Evolutionary conservation across 441 rosid species (phyloP), one percentile per base, ranked within the genome.

Genomic region (Arabidopsis lyrata): DNA sequence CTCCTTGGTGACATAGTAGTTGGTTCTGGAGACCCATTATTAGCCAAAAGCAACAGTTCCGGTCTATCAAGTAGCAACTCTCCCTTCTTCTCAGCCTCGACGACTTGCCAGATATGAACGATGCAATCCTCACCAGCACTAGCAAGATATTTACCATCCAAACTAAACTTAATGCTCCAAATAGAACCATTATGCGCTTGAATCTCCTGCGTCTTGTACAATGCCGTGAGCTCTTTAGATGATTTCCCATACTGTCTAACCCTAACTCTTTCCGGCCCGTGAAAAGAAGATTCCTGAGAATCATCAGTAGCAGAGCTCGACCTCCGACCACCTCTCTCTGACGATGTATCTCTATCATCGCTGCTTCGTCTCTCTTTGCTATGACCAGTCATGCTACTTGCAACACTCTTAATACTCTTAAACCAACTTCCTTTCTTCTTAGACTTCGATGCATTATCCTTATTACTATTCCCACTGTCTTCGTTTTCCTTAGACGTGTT

Each of bases 291-390:
- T 67, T 96, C 98, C 69, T 90, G 99, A 76, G 97, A 88, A 75
- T 96, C 99, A 84, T 96, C 99, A 0, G 99, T 96, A 34, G 97
- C 99, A 6, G 99, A 95, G 80, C 99, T 95, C 0, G 94, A 95
- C 83, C 99, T 85, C 76, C 92, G 78, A 49, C 97, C 99, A 52
- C 97, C 98, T 86, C 87, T 90, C 72, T 91, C 99, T 0, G 98
- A 96, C 0, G 92, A 85, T 0, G 98, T 90, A 61, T 96, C 98
- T 78, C 83, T 85, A 75, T 96, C 99, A 65, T 96, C 99, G 6
- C 93, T 89, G 73, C 96, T 91, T 39, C 93, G 84, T 77, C 95
- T 88, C 89, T 95, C 99, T 74, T 83, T 93, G 67, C 62, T 76
- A 8, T 82, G 70, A 47, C 88, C 91, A 4, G 81, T 83, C 74